A percentile compares a stretch with the other conserved stretches of the same genome.
Evolutionary conservation across 2,329 filamentous ascomycete species (phyloP).

Genomic region (Cytospora paraplurivora): DNA sequence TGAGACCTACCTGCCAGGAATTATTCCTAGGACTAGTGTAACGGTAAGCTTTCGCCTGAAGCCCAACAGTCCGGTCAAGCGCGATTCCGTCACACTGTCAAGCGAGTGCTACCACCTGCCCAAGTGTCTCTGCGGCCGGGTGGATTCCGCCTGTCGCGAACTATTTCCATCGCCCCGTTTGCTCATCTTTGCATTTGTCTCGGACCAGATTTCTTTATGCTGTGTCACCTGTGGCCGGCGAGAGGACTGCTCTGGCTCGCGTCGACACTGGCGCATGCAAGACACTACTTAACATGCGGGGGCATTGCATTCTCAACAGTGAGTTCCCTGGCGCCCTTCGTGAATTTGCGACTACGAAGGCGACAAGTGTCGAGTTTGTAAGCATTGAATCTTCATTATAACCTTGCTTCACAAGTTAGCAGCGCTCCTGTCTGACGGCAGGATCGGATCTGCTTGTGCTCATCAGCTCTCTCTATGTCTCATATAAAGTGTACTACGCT

Average conservation of each 20-base stretch:
- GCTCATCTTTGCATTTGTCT: background rate
- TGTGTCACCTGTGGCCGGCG: background rate
- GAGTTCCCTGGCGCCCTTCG: background rate
- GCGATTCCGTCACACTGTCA: conserved; percentile 21
- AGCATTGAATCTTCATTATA: background rate
- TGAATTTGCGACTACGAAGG: background rate
- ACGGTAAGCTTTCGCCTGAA: background rate
- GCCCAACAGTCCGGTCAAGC: conserved; percentile 10
- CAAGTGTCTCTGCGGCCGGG: background rate
- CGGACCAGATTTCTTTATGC: background rate
- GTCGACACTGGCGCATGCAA: background rate
- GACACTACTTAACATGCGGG: background rate
- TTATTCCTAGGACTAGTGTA: background rate
- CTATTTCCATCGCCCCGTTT: background rate
- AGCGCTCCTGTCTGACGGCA: conserved; percentile 25
- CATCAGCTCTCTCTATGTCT: conserved; percentile 19
- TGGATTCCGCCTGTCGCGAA: background rate
- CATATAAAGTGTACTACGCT: conserved; percentile 16
- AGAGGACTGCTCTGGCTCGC: background rate
- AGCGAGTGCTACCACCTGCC: conserved; percentile 13
- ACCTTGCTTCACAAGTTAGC: background rate
- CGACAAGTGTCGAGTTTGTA: background rate
- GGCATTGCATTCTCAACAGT: background rate
- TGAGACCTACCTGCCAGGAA: background rate
- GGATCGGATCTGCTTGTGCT: conserved; percentile 18